Base-by-base conservation (phyloP, 331 rosid genomes). In the Rhamnella rubrinervis region DNA sequence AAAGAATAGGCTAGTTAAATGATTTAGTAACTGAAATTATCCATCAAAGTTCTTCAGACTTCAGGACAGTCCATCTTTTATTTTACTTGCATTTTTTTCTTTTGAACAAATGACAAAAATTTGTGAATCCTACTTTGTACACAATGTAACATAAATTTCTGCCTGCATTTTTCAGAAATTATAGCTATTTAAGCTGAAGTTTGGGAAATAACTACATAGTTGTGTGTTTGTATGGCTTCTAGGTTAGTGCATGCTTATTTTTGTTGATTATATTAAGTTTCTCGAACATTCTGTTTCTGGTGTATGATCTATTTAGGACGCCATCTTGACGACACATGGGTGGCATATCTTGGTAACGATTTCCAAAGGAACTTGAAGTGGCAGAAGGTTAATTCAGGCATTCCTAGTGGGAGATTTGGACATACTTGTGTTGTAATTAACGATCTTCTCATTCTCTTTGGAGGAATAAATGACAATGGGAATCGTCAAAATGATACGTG, bases 311-410 rank as follows among this genome's bases (percentile, higher is more conserved):
- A 19, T 39, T 25, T 59, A 93, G 98, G 98, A 64, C 89, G 97
- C 56, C 96, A 93, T 83, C 92, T 88, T 53, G 98, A 87, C 67
- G 98, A 93, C 77, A 90, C 97, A 14, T 88, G 98, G 98, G 95
- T 76, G 83, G 93, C 95, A 17, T 76, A 79, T 78, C 80, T 85
- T 51, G 91, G 97, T 8, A 78, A 74, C 12, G 89, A 81, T 68
- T 85, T 79, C 61, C 84, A 51, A 55, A 79, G 77, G 71, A 75
- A 62, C 61, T 71, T 82, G 76, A 87, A 81, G 66, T 93, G 98
- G 98, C 85, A 88, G 70, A 81, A 84, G 80, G 89, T 88, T 20
- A 76, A 72, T 66, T 84, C 97, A 58, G 97, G 92, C 74, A 73
- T 75, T 71, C 98, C 98, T 35, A 93, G 97, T 76, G 98, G 98